Percentiles rank a stretch among this genome's conserved stretches.
These are phyloP conservation scores for Aspergillus candidus DNA, from an alignment of 2,329 filamentous ascomycete species.

Conservation along the genomic window DNA sequence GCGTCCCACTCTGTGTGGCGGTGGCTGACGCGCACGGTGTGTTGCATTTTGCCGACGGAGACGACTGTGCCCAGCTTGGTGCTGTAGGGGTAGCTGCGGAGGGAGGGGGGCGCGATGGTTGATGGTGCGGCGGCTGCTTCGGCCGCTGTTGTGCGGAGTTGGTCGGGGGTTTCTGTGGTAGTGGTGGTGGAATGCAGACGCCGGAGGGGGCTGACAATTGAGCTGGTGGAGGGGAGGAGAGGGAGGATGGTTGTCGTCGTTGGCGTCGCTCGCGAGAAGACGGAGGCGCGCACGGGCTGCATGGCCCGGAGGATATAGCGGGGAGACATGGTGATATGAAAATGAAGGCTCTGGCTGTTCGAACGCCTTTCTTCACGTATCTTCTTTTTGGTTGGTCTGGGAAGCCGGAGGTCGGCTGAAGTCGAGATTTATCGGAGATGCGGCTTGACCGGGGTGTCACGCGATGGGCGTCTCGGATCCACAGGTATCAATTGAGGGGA, in stretches of 20 bases:
- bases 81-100: conserved; percentile 32
- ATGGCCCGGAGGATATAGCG: conserved; percentile 26
- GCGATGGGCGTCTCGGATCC: not conserved
- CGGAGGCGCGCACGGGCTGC: conserved; percentile 25
- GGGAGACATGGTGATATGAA: conserved; percentile 19
- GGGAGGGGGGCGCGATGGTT: conserved; percentile 20
- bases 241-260: conserved; percentile 13
- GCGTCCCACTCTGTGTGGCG: conserved; percentile 31
- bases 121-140: not conserved
- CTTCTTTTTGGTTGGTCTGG: not conserved
- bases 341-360: not conserved
- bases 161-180: conserved; percentile 9
- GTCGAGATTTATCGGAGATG: not conserved
- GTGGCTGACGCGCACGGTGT: conserved; percentile 35
- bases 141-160: conserved; percentile 1
- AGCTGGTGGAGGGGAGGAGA: conserved; percentile 16
- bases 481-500: not conserved
- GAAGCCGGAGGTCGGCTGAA: not conserved
- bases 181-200: conserved; percentile 8
- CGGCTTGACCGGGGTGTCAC: not conserved
- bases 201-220: conserved; percentile 9
- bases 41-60: conserved; percentile 38
- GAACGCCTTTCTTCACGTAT: not conserved
- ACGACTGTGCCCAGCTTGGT: conserved; percentile 36
- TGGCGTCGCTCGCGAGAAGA: conserved; percentile 19